These are phyloP conservation scores for Boletus tylopilopsis DNA, from an alignment of 768 basidiomycete species.

Conservation along the genomic window DNA sequence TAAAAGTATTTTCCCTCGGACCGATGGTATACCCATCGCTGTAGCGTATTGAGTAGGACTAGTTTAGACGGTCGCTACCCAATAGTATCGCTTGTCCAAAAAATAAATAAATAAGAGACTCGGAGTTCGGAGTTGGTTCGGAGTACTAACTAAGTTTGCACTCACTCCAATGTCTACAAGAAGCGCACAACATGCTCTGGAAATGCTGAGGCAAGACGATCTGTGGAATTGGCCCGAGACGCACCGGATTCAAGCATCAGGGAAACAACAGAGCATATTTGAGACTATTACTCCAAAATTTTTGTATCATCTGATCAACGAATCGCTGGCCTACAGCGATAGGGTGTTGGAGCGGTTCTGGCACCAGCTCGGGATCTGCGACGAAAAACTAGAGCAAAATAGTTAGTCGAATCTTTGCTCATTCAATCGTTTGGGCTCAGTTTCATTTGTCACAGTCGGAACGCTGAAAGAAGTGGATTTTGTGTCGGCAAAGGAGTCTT, in stretches of 20 bases:
- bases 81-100: too few species aligned
- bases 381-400: background rate
- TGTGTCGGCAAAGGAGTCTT: background rate
- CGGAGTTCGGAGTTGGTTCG: too few species aligned
- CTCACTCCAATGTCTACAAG: too few species aligned
- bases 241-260: background rate
- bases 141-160: too few species aligned
- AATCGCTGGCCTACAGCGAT: constrained; percentile 1
- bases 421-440: background rate
- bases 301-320: background rate
- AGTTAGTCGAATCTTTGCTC: background rate
- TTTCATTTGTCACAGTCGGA: background rate
- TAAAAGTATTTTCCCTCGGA: too few species aligned
- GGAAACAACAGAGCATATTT: background rate
- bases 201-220: background rate
- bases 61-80: too few species aligned
- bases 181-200: background rate
- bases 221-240: background rate
- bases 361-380: background rate
- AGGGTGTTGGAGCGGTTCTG: constrained; percentile 1
- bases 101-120: too few species aligned
- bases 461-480: background rate
- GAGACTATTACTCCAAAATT: background rate
- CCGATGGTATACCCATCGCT: too few species aligned
- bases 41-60: too few species aligned